Evolutionary conservation across 129 eudicot species (phyloP).

Genomic region (Kitagawia praeruptora): DNA sequence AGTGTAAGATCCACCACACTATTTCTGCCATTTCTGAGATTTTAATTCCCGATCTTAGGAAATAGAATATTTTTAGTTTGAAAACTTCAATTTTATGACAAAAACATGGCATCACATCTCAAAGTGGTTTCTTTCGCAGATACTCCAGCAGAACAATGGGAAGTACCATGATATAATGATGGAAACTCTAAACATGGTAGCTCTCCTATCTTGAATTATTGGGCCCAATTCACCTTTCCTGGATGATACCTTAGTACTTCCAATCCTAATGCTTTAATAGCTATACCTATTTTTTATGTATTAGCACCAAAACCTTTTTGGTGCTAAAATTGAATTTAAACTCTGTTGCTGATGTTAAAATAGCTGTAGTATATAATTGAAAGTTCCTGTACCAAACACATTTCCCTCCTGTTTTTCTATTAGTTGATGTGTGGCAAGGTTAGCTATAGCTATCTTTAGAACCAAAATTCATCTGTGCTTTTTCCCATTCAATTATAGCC

Average conservation of each 20-base stretch:
- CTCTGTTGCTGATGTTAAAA: not conserved
- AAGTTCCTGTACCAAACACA: not conserved
- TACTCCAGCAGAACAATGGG: constrained; percentile 31
- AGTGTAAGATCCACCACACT: constrained; percentile 26
- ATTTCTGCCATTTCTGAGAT: constrained; percentile 8
- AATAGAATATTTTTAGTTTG: not conserved
- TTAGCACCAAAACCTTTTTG: not conserved
- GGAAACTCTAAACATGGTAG: constrained; percentile 47
- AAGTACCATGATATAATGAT: constrained; percentile 21
- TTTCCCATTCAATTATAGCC: not conserved
- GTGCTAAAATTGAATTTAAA: not conserved
- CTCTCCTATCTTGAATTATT: not conserved
- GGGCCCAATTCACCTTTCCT: not conserved
- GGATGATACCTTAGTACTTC: not conserved
- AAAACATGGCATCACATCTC: not conserved
- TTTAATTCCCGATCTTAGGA: constrained; percentile 2
- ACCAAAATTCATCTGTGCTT: not conserved
- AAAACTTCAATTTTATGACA: not conserved
- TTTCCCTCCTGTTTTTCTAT: not conserved
- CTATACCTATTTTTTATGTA: not conserved
- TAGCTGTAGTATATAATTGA: not conserved
- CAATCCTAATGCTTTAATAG: not conserved
- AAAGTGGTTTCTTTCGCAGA: constrained; percentile 18
- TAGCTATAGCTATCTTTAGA: not conserved
- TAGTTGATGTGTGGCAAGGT: not conserved